Base-by-base conservation (phyloP, 805 yeast species). In the Sugiyamaella boreocaroliniensis region DNA sequence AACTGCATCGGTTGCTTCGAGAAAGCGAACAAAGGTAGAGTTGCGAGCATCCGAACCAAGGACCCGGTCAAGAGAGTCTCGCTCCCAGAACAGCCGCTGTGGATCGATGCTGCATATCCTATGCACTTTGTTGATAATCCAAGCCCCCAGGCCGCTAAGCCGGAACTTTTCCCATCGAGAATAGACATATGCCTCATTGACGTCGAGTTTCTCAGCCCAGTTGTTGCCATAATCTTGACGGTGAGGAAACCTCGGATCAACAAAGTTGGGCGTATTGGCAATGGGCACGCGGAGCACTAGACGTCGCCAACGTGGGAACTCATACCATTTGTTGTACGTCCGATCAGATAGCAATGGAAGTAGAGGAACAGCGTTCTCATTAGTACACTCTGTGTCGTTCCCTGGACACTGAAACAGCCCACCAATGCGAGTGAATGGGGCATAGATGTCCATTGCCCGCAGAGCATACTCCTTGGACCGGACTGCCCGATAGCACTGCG, bases 361-460 rank as follows among this genome's bases (percentile, higher is more conserved):
- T 2, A 83, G 54, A 0, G 88, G 85, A 4, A 54, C 62, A 2
- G 67, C 59, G 29, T 62, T 61, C 15, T 59, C 59, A 34, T 56
- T 59, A n/a, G 64, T 57, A 45, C 60, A 55, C 12, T 32, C 51
- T 8, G 37, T 47, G 14, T 29, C 43, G 9, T 42, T 16, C 9
- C 52, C 50, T 11, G 73, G 67, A 59, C 86, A 81, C 51, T 74
- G 73, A 64, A 75, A 85, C 1, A 85, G 58, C 0, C 82, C 88
- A 7, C 89, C 89, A 3, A 83, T 78, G 68, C 79, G 78, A 1
- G 83, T 75, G 29, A 73, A 68, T 0, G 88, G 87, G 14, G 80
- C 68, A 60, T 75, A 81, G 14, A 80, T 61, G 4, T 74, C 67
- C 42, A 76, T 50, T 19, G 72, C 66, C 53, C 80, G 66, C 6